Evolutionary conservation across 768 basidiomycete species (phyloP).

Genomic region (Mycena vitilis): DNA sequence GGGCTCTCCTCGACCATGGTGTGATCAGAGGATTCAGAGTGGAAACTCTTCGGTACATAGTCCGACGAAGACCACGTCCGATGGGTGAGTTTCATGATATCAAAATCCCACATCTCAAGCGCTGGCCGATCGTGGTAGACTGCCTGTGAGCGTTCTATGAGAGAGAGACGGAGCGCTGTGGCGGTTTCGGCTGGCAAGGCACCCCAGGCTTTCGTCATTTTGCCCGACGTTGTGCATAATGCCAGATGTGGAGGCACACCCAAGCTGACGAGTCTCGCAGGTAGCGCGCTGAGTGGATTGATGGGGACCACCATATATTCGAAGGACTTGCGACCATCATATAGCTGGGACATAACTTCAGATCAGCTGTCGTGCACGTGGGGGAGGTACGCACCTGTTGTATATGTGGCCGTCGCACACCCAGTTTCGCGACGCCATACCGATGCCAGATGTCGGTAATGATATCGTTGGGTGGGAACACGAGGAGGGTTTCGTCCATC

Average conservation of each 20-base stretch:
- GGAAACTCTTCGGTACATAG: neutral
- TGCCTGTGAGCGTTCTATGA: constrained; percentile 8
- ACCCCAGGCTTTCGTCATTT: constrained; percentile 6
- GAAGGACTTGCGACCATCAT: constrained; percentile 10
- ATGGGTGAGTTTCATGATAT: neutral
- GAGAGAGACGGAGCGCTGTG: neutral
- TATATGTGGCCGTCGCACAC: constrained; percentile 7
- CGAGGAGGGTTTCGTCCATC: neutral
- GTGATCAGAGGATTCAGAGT: neutral
- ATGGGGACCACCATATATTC: constrained; percentile 16
- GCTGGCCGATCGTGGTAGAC: neutral
- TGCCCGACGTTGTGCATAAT: neutral
- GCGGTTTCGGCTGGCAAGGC: neutral
- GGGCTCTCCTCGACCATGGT: neutral
- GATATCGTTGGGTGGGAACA: neutral
- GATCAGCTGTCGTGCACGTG: neutral
- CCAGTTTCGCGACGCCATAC: neutral
- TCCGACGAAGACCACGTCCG: neutral
- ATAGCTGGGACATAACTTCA: constrained; percentile 7
- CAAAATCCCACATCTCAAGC: neutral
- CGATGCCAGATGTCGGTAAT: neutral
- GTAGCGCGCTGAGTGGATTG: neutral
- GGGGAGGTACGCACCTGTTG: neutral
- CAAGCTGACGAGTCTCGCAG: neutral
- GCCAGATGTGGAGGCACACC: constrained; percentile 13